These are phyloP conservation scores for Cryptococcus sp. DNA, from an alignment of 1,284 basidiomycete genomes.

Conservation along the genomic window DNA sequence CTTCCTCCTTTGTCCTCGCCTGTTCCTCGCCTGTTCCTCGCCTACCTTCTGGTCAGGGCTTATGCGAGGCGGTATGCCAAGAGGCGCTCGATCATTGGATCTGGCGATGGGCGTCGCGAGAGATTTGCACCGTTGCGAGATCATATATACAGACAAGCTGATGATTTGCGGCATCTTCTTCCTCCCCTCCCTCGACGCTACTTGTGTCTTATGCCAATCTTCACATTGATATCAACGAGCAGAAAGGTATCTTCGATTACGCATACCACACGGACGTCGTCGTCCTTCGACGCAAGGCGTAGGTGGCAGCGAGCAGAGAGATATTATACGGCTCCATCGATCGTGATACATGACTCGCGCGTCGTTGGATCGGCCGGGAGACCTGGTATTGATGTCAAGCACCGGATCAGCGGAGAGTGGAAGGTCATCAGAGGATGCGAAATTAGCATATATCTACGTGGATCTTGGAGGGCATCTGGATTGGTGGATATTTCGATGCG, in stretches of 20 bases:
- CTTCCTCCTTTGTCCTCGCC: background rate
- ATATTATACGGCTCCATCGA: background rate
- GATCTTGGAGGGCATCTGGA: no score
- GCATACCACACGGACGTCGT: conserved; percentile 41
- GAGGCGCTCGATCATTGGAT: no score
- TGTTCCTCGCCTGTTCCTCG: background rate
- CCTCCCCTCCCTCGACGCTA: background rate
- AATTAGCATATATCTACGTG: background rate
- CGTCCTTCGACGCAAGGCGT: conserved; percentile 31
- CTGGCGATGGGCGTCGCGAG: no score
- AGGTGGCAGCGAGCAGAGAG: background rate
- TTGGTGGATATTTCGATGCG: no score
- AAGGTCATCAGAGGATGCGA: no score
- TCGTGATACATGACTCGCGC: background rate
- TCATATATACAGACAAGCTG: background rate
- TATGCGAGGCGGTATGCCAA: no score
- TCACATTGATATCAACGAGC: background rate
- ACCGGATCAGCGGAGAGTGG: background rate
- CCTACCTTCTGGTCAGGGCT: background rate
- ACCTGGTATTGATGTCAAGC: background rate
- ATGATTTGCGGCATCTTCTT: background rate
- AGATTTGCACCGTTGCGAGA: background rate
- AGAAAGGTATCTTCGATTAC: conserved; percentile 44
- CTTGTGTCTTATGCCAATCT: background rate
- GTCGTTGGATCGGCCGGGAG: background rate